Conservation (phyloP, 805 yeast genomes). For the Wickerhamomyces rabaulensis region DNA sequence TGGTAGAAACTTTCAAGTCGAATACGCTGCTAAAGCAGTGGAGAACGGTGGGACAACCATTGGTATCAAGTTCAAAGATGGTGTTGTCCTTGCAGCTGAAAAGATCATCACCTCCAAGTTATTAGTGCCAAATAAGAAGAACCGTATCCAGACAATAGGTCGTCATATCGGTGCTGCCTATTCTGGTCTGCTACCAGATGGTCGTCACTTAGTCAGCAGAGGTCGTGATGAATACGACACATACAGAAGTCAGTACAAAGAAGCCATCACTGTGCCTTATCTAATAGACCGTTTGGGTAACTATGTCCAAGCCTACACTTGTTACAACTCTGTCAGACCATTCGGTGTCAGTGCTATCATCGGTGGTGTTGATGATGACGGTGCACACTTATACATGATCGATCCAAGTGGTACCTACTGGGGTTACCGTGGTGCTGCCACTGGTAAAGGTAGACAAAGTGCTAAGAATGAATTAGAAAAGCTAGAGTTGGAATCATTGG, state of each 20-base stretch:
- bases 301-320: conserved; percentile 91
- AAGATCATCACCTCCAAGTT: conserved; percentile 83
- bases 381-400: conserved; percentile 90
- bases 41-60: conserved; percentile 95
- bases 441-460: conserved; percentile 98
- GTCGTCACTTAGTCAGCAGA: conserved; percentile 85
- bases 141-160: conserved; percentile 88
- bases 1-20: conserved; percentile 95
- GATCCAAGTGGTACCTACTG: conserved; percentile 97
- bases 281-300: conserved; percentile 84
- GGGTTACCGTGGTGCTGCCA: conserved; percentile 97
- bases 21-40: conserved; percentile 95
- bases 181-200: conserved; percentile 95
- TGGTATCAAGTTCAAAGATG: conserved; percentile 89
- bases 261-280: conserved; percentile 72
- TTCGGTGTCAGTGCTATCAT: conserved; percentile 90
- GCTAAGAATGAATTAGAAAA: conserved; percentile 96
- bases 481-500: conserved; percentile 59
- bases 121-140: conserved; percentile 83
- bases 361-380: conserved; percentile 89
- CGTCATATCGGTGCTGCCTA: conserved; percentile 92
- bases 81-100: conserved; percentile 96
- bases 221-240: conserved; percentile 88
- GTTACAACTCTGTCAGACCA: conserved; percentile 96
- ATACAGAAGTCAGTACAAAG: conserved; percentile 73